Conservation (phyloP, 148 eudicot species). For the Fagopyrum tataricum region DNA sequence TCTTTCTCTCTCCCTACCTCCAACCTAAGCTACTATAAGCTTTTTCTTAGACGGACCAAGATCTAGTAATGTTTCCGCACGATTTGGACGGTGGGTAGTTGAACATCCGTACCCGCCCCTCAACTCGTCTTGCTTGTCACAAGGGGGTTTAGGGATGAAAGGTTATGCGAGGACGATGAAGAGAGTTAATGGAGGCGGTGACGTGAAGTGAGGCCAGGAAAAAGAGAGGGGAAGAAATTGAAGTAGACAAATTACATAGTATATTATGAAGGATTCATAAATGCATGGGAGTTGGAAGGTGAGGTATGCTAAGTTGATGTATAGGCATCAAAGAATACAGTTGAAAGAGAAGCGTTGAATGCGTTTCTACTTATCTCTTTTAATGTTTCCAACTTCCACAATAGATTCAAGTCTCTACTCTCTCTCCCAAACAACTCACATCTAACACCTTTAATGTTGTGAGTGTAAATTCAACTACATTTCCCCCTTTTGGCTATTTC, state of each 20-base stretch:
- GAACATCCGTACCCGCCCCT: too few species aligned
- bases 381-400: slow-evolving; percentile 8
- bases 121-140: too few species aligned
- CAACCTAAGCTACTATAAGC: too few species aligned
- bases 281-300: not conserved
- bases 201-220: not conserved
- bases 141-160: too few species aligned
- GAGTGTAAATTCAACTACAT: not conserved
- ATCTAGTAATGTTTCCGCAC: too few species aligned
- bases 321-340: slow-evolving; percentile 1
- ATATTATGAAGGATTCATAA: not conserved
- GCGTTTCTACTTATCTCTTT: slow-evolving; percentile 2
- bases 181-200: slow-evolving; percentile 10
- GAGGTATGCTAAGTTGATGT: not conserved
- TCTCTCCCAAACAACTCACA: slow-evolving; percentile 1
- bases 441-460: not conserved
- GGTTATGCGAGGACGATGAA: not conserved
- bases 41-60: too few species aligned
- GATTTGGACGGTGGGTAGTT: too few species aligned
- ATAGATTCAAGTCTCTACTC: not conserved
- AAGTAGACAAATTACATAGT: not conserved
- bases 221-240: not conserved
- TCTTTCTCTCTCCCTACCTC: too few species aligned
- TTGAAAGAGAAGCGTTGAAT: slow-evolving; percentile 6
- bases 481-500: too few species aligned